These are phyloP conservation scores for Erucastrum elatum DNA, from an alignment of 345 rosid species.

Conservation along the genomic window DNA sequence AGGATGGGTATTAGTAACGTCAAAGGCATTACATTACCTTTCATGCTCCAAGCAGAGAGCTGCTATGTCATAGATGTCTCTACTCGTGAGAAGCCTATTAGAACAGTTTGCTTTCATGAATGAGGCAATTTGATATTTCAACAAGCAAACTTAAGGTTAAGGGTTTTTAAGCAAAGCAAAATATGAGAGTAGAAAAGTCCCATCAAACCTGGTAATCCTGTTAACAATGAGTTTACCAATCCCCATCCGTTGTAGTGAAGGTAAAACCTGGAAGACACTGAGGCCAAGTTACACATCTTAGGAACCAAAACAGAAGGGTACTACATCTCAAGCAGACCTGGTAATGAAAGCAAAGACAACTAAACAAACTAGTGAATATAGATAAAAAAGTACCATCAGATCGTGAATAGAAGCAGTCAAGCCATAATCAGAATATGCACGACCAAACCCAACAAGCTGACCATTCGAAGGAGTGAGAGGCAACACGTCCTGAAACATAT, in stretches of 20 bases:
- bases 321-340: not conserved
- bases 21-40: constrained; percentile 46
- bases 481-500: constrained; percentile 44
- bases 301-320: constrained; percentile 10
- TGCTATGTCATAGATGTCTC: constrained; percentile 78
- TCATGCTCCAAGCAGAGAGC: constrained; percentile 77
- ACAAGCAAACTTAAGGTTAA: not conserved
- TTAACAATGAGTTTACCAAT: constrained; percentile 73
- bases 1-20: not conserved
- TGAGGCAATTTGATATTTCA: not conserved
- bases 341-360: constrained; percentile 6
- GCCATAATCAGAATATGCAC: constrained; percentile 78
- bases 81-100: constrained; percentile 61
- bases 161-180: not conserved
- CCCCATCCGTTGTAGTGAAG: constrained; percentile 70
- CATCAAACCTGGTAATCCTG: constrained; percentile 65
- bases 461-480: constrained; percentile 59
- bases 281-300: constrained; percentile 42
- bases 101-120: not conserved
- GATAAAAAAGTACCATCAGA: constrained; percentile 53
- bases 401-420: constrained; percentile 86
- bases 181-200: not conserved
- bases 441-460: constrained; percentile 75
- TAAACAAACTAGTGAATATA: not conserved
- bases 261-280: constrained; percentile 69